Conservation (phyloP, 106 monocot species). For the Acorus gramineus region DNA sequence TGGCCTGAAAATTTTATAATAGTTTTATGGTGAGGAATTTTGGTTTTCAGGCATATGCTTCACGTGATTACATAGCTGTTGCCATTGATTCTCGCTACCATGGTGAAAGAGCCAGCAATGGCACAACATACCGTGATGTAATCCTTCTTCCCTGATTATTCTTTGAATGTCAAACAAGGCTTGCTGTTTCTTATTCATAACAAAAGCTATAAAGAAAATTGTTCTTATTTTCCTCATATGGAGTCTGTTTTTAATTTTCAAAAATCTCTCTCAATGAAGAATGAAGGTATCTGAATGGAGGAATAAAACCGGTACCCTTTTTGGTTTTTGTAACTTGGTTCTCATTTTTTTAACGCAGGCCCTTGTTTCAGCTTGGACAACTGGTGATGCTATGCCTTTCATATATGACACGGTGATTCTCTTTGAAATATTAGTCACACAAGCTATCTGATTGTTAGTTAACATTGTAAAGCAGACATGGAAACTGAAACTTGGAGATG, state of each 20-base stretch:
- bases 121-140: conserved; percentile 76
- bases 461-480: neutral
- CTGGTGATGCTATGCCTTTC: conserved; percentile 90
- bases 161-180: too few species aligned
- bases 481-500: neutral
- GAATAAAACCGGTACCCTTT: neutral
- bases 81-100: conserved; percentile 96
- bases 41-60: conserved; percentile 79
- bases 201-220: too few species aligned
- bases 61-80: conserved; percentile 77
- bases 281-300: too few species aligned
- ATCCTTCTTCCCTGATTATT: neutral
- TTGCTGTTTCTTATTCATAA: too few species aligned
- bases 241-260: too few species aligned
- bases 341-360: conserved; percentile 32
- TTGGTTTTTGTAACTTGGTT: conserved; percentile 2
- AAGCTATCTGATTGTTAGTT: neutral
- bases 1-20: neutral
- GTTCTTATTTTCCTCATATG: too few species aligned
- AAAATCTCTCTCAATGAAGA: too few species aligned
- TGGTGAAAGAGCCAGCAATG: conserved; percentile 73
- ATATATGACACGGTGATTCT: conserved; percentile 80
- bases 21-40: neutral
- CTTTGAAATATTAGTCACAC: neutral
- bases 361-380: conserved; percentile 81